Conservation (phyloP, 2,329 filamentous ascomycete genomes). For the Ceratocystis variospora region DNA sequence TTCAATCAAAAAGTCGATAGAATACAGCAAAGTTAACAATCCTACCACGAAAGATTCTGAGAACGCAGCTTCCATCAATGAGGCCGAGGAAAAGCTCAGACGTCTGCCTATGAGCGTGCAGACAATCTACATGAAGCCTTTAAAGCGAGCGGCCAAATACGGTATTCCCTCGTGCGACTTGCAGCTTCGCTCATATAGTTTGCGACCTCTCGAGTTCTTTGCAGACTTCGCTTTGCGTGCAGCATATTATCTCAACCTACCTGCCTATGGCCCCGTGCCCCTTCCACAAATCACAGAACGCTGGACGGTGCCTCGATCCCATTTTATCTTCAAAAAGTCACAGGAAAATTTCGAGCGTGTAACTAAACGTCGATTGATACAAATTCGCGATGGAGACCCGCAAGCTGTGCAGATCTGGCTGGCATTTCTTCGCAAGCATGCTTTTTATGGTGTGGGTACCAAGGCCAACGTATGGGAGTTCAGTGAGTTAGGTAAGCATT, state of each 20-base stretch:
- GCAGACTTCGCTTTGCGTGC: slow-evolving; percentile 87
- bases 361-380: slow-evolving; percentile 71
- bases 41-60: slow-evolving; percentile 19
- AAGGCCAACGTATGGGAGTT: slow-evolving; percentile 97
- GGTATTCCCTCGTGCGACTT: slow-evolving; percentile 80
- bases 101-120: slow-evolving; percentile 40
- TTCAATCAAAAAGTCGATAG: background rate
- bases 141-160: slow-evolving; percentile 59
- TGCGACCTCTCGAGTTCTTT: slow-evolving; percentile 87
- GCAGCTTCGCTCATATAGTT: slow-evolving; percentile 79
- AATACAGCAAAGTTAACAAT: slow-evolving; percentile 17
- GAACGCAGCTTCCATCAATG: slow-evolving; percentile 12
- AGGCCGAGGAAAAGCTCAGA: slow-evolving; percentile 12
- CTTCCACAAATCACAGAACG: slow-evolving; percentile 76
- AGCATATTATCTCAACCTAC: slow-evolving; percentile 82
- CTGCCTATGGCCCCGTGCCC: slow-evolving; percentile 72
- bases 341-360: slow-evolving; percentile 97
- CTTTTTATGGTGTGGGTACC: slow-evolving; percentile 94
- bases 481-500: slow-evolving; percentile 43
- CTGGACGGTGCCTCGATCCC: slow-evolving; percentile 81
- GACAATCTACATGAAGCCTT: slow-evolving; percentile 71
- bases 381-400: slow-evolving; percentile 82
- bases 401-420: slow-evolving; percentile 86
- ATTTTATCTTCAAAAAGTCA: slow-evolving; percentile 93
- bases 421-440: slow-evolving; percentile 80